Evolutionary conservation across 2,329 filamentous ascomycete genomes (phyloP).

Genomic region (Talaromyces sp.): DNA sequence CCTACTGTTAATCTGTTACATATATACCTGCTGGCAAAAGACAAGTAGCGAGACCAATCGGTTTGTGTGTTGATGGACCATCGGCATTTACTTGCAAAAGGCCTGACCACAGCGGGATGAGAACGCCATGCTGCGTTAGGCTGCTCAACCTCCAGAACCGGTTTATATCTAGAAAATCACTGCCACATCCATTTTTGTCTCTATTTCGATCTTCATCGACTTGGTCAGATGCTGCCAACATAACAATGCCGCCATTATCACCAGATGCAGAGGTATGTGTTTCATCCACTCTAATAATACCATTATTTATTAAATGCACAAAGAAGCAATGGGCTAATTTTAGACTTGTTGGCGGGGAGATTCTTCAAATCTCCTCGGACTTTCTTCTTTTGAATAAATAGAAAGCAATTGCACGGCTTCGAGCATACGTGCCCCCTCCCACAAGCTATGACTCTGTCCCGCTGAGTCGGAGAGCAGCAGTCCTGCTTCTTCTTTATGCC

Average conservation of each 20-base stretch:
- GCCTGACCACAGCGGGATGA: neutral
- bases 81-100: neutral
- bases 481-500: slow-evolving; percentile 81
- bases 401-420: slow-evolving; percentile 52
- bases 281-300: neutral
- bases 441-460: slow-evolving; percentile 55
- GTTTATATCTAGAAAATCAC: neutral
- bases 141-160: neutral
- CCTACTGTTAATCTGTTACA: too few species aligned
- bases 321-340: neutral
- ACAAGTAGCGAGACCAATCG: neutral
- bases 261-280: slow-evolving; percentile 15
- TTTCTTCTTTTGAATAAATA: slow-evolving; percentile 15
- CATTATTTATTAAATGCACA: neutral
- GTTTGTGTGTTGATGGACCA: neutral
- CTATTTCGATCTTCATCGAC: neutral
- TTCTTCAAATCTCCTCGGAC: neutral
- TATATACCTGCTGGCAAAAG: neutral
- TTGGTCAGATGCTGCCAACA: neutral
- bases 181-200: neutral
- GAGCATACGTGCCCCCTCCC: slow-evolving; percentile 51
- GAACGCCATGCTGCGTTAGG: neutral
- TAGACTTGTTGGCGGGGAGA: neutral
- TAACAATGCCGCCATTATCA: slow-evolving; percentile 7
- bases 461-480: slow-evolving; percentile 68